A percentile compares a stretch with the other conserved stretches of the same genome.
These are phyloP conservation scores for Leishmania tarentolae DNA, from an alignment of 208 protist species.

Conservation along the genomic window DNA sequence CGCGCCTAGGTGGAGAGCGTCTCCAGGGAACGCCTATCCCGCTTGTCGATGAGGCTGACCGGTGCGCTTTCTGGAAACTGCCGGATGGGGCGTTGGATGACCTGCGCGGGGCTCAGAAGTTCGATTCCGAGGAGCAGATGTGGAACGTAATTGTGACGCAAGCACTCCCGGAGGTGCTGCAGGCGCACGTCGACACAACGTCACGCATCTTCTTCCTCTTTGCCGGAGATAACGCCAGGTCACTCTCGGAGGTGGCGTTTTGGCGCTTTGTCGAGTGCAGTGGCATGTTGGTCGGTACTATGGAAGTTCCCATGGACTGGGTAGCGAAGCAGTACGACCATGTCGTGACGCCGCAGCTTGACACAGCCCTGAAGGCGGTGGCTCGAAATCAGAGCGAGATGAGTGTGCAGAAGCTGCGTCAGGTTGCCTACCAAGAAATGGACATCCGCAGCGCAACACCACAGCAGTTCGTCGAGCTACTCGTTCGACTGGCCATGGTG, in stretches of 20 bases:
- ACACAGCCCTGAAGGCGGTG: conserved; percentile 37
- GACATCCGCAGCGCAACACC: conserved; percentile 70
- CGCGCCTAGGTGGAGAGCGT: conserved; percentile 46
- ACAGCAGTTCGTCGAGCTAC: conserved; percentile 74
- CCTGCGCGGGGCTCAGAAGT: conserved; percentile 36
- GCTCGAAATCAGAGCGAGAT: conserved; percentile 49
- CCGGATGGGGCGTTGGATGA: conserved; percentile 47
- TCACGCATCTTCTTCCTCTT: conserved; percentile 72
- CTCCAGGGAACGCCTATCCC: conserved; percentile 47
- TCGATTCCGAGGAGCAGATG: conserved; percentile 27
- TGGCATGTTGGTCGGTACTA: conserved; percentile 17
- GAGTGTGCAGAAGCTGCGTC: conserved; percentile 43
- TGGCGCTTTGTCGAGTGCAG: conserved; percentile 75
- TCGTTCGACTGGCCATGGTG: conserved; percentile 61
- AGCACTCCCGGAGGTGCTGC: conserved; percentile 45
- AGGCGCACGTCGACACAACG: conserved; percentile 42
- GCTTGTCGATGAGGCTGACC: conserved; percentile 39
- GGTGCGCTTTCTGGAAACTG: conserved; percentile 55
- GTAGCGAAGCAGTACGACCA: conserved; percentile 68
- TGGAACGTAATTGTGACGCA: conserved; percentile 47
- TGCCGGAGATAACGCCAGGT: conserved; percentile 55
- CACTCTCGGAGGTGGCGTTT: conserved; percentile 75
- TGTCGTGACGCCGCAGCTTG: conserved; percentile 77
- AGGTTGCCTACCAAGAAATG: conserved; percentile 72
- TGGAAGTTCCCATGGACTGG: conserved; percentile 36